Evolutionary conservation across 169 alveolate species (phyloP), one percentile per base, ranked within the genome.

Genomic region (Cryptosporidium parvum): DNA sequence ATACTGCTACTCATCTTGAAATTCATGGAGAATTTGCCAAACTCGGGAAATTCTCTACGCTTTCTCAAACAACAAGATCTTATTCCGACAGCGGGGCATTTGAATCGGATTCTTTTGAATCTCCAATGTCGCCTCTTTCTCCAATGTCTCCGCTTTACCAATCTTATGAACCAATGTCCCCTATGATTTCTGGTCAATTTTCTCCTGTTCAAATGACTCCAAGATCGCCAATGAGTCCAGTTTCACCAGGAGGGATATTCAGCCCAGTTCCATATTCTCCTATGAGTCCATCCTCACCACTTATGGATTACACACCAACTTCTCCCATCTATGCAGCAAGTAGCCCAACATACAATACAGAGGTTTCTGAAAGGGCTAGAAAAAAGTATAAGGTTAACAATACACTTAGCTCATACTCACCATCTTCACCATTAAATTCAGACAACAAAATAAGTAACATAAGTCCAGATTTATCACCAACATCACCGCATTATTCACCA

Each of bases 231-330:
- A 80, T 80, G 89, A 80, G 89, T 26, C 89, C 89, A 16, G 89
- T 80, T 62, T 80, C 96, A 23, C 95, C 94, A 31, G 97, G 98
- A 1, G 98, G 98, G 14, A 94, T 94, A 85, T 95, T 96, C 92
- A 94, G 97, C 18, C 98, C 98, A 31, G 93, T 96, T 1, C 91
- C 92, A 29, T 95, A 93, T 68, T 91, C 97, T 39, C 98, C 98
- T 23, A 86, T 85, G 45, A 93, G 96, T 33, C 98, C 98, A 33
- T 93, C 96, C 9, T 93, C 95, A 10, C 96, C 96, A 73, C 33
- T 51, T 35, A 73, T 58, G 35, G 87, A 80, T 23, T 80, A 80
- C 53, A 80, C 89, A 1, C 89, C 89, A 23, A 80, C 89, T 29
- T 80, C 89, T 42, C 89, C 89, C 1, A 62, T 80, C 26, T 80